Conservation (phyloP, 2,329 filamentous ascomycete genomes). For the Curvularia verruculosa region DNA sequence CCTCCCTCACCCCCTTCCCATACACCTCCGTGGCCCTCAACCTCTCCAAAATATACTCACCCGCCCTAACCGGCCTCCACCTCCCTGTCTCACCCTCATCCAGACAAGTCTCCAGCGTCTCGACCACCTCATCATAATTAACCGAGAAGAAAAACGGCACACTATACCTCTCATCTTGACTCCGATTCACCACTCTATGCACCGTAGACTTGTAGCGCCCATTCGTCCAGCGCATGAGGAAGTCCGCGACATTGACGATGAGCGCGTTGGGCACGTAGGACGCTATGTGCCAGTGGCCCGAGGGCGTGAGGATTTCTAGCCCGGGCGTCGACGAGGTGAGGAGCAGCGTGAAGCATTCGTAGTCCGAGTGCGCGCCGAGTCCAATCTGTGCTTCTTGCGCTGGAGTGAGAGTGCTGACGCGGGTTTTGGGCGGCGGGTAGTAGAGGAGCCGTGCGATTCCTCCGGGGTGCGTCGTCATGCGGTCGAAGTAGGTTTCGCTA, state of each 20-base stretch:
- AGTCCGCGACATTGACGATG: constrained; percentile 61
- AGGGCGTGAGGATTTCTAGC: constrained; percentile 44
- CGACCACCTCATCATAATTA: constrained; percentile 50
- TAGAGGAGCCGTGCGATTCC: constrained; percentile 51
- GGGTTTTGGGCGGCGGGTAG: constrained; percentile 43
- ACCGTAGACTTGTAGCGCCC: constrained; percentile 57
- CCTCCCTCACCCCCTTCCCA: constrained; percentile 29
- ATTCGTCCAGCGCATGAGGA: constrained; percentile 60
- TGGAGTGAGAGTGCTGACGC: background rate
- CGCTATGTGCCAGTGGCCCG: constrained; percentile 41
- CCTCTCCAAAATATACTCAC: constrained; percentile 51
- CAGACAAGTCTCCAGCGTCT: constrained; percentile 49
- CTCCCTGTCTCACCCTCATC: constrained; percentile 38
- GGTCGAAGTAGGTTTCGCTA: constrained; percentile 50
- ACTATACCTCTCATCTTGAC: constrained; percentile 50
- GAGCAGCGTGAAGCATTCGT: constrained; percentile 46
- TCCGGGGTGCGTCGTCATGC: constrained; percentile 50
- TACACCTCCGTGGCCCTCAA: constrained; percentile 43
- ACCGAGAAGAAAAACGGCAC: constrained; percentile 57
- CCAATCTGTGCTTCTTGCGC: constrained; percentile 39
- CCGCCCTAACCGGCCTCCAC: constrained; percentile 47
- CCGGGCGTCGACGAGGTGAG: constrained; percentile 38
- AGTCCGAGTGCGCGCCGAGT: constrained; percentile 48
- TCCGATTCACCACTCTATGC: constrained; percentile 55
- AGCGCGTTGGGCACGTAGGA: constrained; percentile 52